Conservation (phyloP, 768 basidiomycete genomes). For the Kondoa subrosea region DNA sequence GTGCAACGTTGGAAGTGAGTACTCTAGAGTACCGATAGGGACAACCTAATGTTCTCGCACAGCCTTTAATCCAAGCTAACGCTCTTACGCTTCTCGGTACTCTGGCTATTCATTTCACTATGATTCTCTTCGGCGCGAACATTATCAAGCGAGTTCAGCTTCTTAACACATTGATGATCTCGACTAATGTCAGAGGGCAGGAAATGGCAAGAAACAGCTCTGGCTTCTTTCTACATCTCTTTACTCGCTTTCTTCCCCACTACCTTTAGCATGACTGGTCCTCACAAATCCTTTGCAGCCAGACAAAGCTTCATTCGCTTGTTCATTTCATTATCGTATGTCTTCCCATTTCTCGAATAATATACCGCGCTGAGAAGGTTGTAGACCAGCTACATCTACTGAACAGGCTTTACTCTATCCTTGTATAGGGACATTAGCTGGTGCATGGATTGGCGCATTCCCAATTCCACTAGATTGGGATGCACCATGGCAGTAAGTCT, state of each 20-base stretch:
- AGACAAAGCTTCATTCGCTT: slow-evolving; percentile 3
- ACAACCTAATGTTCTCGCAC: not conserved
- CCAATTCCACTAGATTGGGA: slow-evolving; percentile 4
- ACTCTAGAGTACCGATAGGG: not conserved
- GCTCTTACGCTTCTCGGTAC: not conserved
- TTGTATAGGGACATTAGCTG: not conserved
- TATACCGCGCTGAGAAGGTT: not conserved
- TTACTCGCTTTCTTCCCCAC: not conserved
- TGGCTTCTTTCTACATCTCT: slow-evolving; percentile 2
- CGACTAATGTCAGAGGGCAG: not conserved
- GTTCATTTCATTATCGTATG: not conserved
- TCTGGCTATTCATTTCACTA: not conserved
- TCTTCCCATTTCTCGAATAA: not conserved
- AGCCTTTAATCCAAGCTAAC: not conserved
- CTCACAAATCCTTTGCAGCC: not conserved
- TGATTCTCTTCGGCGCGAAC: not conserved
- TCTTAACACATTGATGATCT: not conserved
- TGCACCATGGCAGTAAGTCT: slow-evolving; percentile 6
- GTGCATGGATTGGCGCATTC: not conserved
- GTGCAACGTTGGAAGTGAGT: not conserved
- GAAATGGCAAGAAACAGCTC: not conserved
- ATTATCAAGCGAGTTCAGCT: not conserved
- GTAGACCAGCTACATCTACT: not conserved
- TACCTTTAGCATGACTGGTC: not conserved
- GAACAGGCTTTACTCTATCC: not conserved